Base-by-base conservation (phyloP, 148 eudicot genomes). In the Hydrangea macrophylla region DNA sequence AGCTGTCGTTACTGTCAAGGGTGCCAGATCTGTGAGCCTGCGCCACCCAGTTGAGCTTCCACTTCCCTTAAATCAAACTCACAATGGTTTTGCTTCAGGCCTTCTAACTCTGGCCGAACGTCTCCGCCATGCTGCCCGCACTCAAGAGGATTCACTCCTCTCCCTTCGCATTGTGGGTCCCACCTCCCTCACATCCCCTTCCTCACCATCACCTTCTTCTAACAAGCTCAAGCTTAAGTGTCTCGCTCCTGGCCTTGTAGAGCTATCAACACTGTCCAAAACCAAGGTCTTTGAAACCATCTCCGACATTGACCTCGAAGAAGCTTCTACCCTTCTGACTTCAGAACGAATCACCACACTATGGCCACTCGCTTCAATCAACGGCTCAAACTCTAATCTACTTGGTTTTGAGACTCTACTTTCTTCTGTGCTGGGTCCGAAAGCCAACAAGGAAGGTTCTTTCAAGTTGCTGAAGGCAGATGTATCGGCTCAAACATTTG, bases 141-240 rank as follows among this genome's bases (percentile, higher is more conserved):
- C 71, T 23, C 60, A 81, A 64, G 79, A 51, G 0, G 67, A 82
- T 18, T 85, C 87, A 22, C 84, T 86, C 6, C 75, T 93, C 60
- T 93, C 98, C 57, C 98, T 93, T 60, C 95, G 95, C 44, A 85
- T 93, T 9, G 98, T 93, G 0, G 94, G 95, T 60, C 94, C 98
- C 28, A 86, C 98, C 28, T 92, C 94, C 6, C 87, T 92, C 62
- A 73, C 96, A 7, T 88, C 98, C 28, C 91, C 97, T 11, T 39
- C 88, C 50, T 65, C 95, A 30, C 61, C 90, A n/a, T 85, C 96
- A 50, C 69, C 86, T 18, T 79, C 88, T 33, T 79, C 86, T n/a
- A 90, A 79, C 75, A 84, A 71, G 72, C 85, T 93, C 44, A 88
- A 93, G 84, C 96, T 93, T 24, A 93, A 86, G 65, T 97, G 89